phyloP scores from a whole-genome alignment of 768 basidiomycete genomes.

The Thelephora ganbajun region DNA sequence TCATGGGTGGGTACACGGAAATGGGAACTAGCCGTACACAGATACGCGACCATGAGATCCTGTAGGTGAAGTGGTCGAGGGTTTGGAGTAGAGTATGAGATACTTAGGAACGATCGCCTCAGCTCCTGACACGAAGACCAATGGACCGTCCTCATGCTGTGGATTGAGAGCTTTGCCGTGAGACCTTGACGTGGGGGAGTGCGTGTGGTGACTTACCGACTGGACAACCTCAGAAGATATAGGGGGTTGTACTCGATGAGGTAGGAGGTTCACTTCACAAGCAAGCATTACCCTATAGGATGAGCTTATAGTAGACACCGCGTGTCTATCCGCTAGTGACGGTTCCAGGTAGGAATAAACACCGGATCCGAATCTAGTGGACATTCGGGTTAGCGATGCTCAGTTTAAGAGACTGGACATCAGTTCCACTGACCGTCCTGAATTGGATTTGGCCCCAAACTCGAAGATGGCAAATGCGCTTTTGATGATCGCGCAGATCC shows the following conservation, averaged over 20 bases:
- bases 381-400: background rate
- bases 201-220: background rate
- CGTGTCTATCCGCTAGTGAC: slow-evolving; percentile 38
- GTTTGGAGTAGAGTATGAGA: slow-evolving; percentile 42
- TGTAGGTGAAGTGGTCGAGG: background rate
- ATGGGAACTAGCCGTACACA: no score
- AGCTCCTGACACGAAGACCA: slow-evolving; percentile 36
- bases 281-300: slow-evolving; percentile 55
- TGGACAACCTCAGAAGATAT: background rate
- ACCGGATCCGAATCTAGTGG: slow-evolving; percentile 41
- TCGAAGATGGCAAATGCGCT: slow-evolving; percentile 44
- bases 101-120: slow-evolving; percentile 47
- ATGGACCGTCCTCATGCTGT: slow-evolving; percentile 32
- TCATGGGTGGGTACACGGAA: no score
- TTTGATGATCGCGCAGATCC: slow-evolving; percentile 46
- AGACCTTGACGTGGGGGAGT: slow-evolving; percentile 7
- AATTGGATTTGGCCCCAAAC: slow-evolving; percentile 37
- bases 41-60: no score
- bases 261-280: slow-evolving; percentile 33
- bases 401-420: no score
- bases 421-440: slow-evolving; percentile 31
- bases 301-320: slow-evolving; percentile 55
- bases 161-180: slow-evolving; percentile 8
- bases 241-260: slow-evolving; percentile 14
- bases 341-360: slow-evolving; percentile 52